Evolutionary conservation across 106 monocot genomes (phyloP), one percentile per base, ranked within the genome.

Genomic region (Posidonia australis): DNA sequence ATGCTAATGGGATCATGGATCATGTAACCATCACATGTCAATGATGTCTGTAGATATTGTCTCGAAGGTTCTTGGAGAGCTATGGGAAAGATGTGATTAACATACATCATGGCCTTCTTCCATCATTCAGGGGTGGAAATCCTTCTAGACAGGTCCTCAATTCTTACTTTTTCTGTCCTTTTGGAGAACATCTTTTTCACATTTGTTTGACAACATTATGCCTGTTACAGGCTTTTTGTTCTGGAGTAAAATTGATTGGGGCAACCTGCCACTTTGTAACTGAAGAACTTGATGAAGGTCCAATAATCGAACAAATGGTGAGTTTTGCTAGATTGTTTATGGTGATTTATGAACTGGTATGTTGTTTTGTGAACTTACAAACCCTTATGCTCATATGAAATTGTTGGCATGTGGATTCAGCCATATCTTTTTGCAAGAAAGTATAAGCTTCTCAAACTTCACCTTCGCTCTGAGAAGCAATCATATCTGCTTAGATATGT

Each of bases 21-120:
- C 12, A n/a, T 17, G 48, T 16, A 49, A 49, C 2, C 28, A 14
- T 57, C 58, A 42, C 21, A 10, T 42, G 61, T 19, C 12, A 6
- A 13, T 62, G 19, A 32, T 5, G 42, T 62, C 44, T 56, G 13
- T 71, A 96, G 96, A 61, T 96, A 65, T 63, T 90, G 13, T 90
- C 96, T 51, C 74, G 76, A 70, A 72, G 70, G 23, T 96, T 96
- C 72, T 55, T 96, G 71, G 68, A 74, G 63, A 68, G 63, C 48
- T 96, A 96, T 77, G 82, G 80, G 54, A 96, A 78, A 85, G 96
- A 96, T 75, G 61, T 96, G 23, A 86, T 96, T n/a, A 96, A 96
- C 62, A 96, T 96, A 66, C 96, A 90, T 70, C 96, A 96, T 77
- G 96, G 96, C 27, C 86, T 96, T 67, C 96, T 96, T 77, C 96